Conservation (phyloP, 192 early-diverging fungal species). For the Coemansia interrupta region DNA sequence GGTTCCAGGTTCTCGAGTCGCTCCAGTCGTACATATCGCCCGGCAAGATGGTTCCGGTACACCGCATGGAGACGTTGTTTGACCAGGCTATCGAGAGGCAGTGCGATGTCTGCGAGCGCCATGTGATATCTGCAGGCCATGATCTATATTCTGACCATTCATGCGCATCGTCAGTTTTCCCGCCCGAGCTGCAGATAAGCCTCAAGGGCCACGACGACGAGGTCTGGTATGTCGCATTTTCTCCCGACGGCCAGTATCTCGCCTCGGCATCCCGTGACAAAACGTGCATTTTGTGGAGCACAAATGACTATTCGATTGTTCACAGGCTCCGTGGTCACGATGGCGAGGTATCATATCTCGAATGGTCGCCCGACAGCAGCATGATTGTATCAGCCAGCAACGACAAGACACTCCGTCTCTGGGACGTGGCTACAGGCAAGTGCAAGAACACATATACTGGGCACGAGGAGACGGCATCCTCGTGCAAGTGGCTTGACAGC, state of each 20-base stretch:
- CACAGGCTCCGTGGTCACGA: constrained; percentile 58
- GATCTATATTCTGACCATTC: constrained; percentile 47
- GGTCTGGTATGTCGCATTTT: constrained; percentile 95
- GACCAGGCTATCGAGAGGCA: constrained; percentile 77
- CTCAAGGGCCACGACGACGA: constrained; percentile 82
- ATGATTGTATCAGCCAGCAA: constrained; percentile 74
- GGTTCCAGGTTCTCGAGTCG: constrained; percentile 31
- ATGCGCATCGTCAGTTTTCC: constrained; percentile 37
- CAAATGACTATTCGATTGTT: constrained; percentile 52
- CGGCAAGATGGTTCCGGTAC: constrained; percentile 80
- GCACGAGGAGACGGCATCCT: constrained; percentile 75
- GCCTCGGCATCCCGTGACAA: constrained; percentile 91
- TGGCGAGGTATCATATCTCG: constrained; percentile 73
- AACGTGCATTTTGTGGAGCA: constrained; percentile 84
- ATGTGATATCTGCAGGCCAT: constrained; percentile 39
- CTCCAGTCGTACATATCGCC: constrained; percentile 69
- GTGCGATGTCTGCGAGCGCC: constrained; percentile 76
- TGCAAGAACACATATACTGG: constrained; percentile 58
- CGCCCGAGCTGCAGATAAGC: constrained; percentile 46
- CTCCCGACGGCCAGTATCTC: constrained; percentile 78
- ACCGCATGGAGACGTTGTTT: constrained; percentile 78
- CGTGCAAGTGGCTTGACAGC: constrained; percentile 85
- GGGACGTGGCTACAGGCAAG: constrained; percentile 73
- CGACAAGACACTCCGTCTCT: constrained; percentile 76
- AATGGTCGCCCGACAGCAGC: constrained; percentile 87